A percentile compares a stretch with the other conserved stretches of the same genome.
phyloP scores from a whole-genome alignment of 1,284 basidiomycete species.

The Singerocomus inundabilis region DNA sequence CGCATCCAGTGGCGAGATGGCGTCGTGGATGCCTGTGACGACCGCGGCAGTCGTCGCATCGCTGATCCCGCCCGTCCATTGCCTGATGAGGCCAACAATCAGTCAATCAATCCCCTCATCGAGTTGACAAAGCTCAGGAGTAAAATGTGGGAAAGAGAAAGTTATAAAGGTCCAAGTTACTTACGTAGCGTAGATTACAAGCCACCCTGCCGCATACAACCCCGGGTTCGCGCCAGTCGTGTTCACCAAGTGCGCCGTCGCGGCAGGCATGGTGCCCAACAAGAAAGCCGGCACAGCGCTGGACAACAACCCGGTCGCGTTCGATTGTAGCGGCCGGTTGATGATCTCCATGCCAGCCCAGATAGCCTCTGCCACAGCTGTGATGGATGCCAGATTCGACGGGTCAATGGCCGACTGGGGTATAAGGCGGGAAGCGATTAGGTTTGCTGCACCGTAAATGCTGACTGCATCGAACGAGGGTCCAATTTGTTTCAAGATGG shows the following conservation, averaged over 20 bases:
- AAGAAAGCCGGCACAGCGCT: background rate
- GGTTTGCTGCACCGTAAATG: conserved; percentile 6
- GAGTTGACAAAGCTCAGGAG: background rate
- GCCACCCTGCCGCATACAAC: conserved; percentile 17
- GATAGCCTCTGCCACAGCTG: conserved; percentile 12
- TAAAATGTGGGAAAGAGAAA: too few species aligned
- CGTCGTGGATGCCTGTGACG: conserved; percentile 4
- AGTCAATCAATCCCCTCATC: too few species aligned
- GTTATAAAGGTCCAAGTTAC: background rate
- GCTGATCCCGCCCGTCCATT: conserved; percentile 15
- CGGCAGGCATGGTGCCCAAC: conserved; percentile 11
- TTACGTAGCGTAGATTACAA: conserved; percentile 12
- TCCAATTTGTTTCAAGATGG: background rate
- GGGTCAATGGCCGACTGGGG: conserved; percentile 13
- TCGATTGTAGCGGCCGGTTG: background rate
- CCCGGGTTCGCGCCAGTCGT: conserved; percentile 18
- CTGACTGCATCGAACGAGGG: conserved; percentile 5
- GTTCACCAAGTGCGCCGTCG: conserved; percentile 7
- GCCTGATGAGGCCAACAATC: background rate
- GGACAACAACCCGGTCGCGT: background rate
- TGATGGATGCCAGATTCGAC: conserved; percentile 4
- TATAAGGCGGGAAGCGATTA: conserved; percentile 16
- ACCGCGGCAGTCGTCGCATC: conserved; percentile 1
- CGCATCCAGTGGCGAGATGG: conserved; percentile 13
- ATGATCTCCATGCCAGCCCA: conserved; percentile 14